Conservation (phyloP, 2,329 filamentous ascomycete genomes). For the Aspergillus tanneri region DNA sequence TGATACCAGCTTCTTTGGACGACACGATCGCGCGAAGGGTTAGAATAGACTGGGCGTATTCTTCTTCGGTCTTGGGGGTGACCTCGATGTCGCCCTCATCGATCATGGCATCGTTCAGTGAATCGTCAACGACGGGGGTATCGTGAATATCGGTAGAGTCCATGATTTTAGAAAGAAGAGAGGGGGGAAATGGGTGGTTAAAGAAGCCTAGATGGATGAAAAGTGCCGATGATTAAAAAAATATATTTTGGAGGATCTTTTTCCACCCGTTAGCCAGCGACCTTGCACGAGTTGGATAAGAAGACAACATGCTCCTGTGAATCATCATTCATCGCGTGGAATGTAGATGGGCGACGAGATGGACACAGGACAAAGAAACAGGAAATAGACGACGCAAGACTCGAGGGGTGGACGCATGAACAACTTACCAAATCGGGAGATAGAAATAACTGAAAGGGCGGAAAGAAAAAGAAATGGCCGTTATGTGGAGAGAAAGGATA, state of each 20-base stretch:
- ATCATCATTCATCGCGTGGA: not conserved
- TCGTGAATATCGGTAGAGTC: slow-evolving; percentile 57
- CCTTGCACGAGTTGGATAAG: not conserved
- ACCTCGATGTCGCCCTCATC: slow-evolving; percentile 70
- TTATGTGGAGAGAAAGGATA: not conserved
- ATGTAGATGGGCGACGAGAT: not conserved
- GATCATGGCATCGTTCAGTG: slow-evolving; percentile 62
- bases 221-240: not conserved
- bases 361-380: not conserved
- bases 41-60: slow-evolving; percentile 88
- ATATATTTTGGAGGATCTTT: not conserved
- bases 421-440: not conserved
- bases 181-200: too few species aligned
- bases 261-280: not conserved
- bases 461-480: not conserved
- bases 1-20: slow-evolving; percentile 97
- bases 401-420: not conserved
- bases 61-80: slow-evolving; percentile 88
- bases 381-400: not conserved
- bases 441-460: not conserved
- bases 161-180: too few species aligned
- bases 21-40: slow-evolving; percentile 97
- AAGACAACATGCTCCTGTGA: not conserved
- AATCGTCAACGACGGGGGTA: slow-evolving; percentile 61
- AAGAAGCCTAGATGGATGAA: not conserved